Base-by-base conservation (phyloP, 345 rosid genomes). In the Eucalyptus marginata region DNA sequence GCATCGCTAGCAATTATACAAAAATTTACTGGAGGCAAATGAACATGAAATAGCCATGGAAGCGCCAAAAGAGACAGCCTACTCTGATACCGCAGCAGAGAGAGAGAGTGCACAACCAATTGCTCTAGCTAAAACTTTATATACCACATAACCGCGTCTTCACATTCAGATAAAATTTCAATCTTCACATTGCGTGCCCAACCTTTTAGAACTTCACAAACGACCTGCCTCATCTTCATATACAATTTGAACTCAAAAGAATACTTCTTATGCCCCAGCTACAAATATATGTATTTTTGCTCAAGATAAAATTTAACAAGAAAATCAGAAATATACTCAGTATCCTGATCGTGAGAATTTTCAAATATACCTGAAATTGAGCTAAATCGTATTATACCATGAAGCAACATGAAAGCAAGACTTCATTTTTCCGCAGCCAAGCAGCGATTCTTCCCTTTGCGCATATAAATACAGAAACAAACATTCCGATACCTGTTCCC, bases 401-500 rank as follows among this genome's bases (percentile, higher is more conserved):
- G 25, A 76, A 20, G 83, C 27, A 76, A 20, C 43, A 36, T 43
- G 27, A 76, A 76, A 76, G 83, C 83, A 10, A 36, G 83, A 76
- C 83, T 20, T 10, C 83, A 22, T 76, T 43, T 76, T 71, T 10
- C 83, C 27, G 27, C 83, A 76, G 27, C 22, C 47, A 20, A 76
- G 83, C 2, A 10, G 83, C 0, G 47, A 36, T 17, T 1, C 43
- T 76, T 20, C 83, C 22, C 8, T 76, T 10, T 20, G 8, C 83
- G 15, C 83, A 22, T 11, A 20, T 20, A 76, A 11, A 40, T 36
- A 76, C 43, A 36, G 0, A 76, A 76, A 40, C 83, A 36, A 40
- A 76, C 83, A 20, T 40, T 3, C 10, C 66, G 85, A 80, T 87
- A 97, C 99, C 99, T 87, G 95, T 97, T 86, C 99, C 99, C 93